A percentile compares a stretch with the other conserved stretches of the same genome.
Conservation (phyloP, 1,284 basidiomycete genomes). For the Rhodofomes roseus region DNA sequence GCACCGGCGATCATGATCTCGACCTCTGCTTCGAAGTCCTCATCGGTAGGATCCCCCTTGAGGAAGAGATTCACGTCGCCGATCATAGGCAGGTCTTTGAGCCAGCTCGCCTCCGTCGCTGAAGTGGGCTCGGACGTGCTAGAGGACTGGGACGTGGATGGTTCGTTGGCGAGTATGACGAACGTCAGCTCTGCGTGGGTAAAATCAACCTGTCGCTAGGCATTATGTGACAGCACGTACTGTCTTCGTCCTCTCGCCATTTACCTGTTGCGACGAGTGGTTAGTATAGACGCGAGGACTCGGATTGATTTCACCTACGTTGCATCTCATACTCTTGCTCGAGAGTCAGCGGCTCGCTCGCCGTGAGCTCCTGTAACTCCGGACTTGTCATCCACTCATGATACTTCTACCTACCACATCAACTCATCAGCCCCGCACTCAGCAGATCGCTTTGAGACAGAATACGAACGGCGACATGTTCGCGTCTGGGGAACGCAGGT, state of each 20-base stretch:
- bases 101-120: conserved; percentile 24
- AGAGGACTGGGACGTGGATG: not conserved
- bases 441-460: not conserved
- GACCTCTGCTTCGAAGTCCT: conserved; percentile 53
- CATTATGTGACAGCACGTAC: conserved; percentile 36
- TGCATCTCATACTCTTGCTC: conserved; percentile 94
- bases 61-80: conserved; percentile 94
- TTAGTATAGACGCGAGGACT: not conserved
- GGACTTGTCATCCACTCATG: conserved; percentile 89
- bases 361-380: conserved; percentile 75
- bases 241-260: conserved; percentile 89
- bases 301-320: conserved; percentile 43
- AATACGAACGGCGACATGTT: conserved; percentile 53
- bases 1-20: conserved; percentile 87
- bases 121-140: conserved; percentile 21
- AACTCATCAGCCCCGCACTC: not conserved
- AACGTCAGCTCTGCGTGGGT: conserved; percentile 80
- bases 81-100: conserved; percentile 65
- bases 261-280: conserved; percentile 46
- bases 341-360: conserved; percentile 80
- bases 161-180: conserved; percentile 66
- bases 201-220: too few relatives aligned
- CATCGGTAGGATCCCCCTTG: conserved; percentile 43
- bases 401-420: conserved; percentile 58
- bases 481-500: conserved; percentile 27